Conservation (phyloP, 257 asterid species). For the Solanum chaucha region DNA sequence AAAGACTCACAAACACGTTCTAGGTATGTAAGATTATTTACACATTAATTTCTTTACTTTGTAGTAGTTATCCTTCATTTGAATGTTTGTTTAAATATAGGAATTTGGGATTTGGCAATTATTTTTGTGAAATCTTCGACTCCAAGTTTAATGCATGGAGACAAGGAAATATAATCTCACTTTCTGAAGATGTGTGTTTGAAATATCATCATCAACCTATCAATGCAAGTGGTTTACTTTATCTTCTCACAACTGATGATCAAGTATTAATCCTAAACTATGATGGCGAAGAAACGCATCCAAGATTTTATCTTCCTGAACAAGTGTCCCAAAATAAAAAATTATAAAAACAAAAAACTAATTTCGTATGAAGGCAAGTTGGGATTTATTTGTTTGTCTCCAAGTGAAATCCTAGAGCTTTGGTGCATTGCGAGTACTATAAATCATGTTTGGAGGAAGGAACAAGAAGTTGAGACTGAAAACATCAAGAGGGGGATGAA, state of each 20-base stretch:
- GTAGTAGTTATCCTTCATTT: background rate
- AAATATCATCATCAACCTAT: too few relatives aligned
- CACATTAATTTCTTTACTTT: too few relatives aligned
- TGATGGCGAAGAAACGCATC: background rate
- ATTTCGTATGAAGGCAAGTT: constrained; percentile 3
- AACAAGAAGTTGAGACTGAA: background rate
- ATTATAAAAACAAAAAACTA: background rate
- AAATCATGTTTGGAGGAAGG: background rate
- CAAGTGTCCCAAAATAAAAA: background rate
- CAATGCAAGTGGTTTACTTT: too few relatives aligned
- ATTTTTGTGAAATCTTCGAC: too few relatives aligned
- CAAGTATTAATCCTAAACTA: background rate
- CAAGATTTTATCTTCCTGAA: background rate
- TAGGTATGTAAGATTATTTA: too few relatives aligned
- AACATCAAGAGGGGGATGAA: too few relatives aligned
- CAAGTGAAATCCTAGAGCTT: background rate
- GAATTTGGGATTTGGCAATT: background rate
- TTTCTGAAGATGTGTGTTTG: too few relatives aligned
- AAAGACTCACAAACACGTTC: too few relatives aligned
- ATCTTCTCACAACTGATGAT: too few relatives aligned
- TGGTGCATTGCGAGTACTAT: background rate
- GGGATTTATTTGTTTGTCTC: background rate
- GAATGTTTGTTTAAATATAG: background rate
- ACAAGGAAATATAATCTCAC: too few relatives aligned
- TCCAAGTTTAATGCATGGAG: too few relatives aligned